Percentiles rank a stretch among this genome's conserved stretches.
These are phyloP conservation scores for Aspergillus sp. DNA, from an alignment of 2,329 filamentous ascomycete species.

Conservation along the genomic window DNA sequence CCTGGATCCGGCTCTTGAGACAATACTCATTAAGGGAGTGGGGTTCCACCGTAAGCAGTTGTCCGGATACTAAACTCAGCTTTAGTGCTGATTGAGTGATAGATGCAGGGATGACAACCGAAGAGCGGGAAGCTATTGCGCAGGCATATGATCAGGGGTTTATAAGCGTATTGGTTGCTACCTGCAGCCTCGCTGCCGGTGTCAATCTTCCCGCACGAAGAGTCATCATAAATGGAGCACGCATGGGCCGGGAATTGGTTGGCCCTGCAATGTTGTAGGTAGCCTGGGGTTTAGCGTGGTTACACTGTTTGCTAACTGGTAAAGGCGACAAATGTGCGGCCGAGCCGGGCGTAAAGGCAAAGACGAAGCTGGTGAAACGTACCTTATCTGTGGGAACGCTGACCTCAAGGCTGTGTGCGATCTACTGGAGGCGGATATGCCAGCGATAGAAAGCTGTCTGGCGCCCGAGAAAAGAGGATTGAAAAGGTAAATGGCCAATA, in stretches of 20 bases:
- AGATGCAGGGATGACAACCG: conserved; percentile 61
- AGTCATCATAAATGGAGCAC: conserved; percentile 72
- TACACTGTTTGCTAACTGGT: conserved; percentile 21
- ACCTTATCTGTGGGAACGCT: conserved; percentile 67
- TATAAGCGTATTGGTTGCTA: conserved; percentile 71
- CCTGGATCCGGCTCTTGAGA: conserved; percentile 64
- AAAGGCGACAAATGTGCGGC: conserved; percentile 72
- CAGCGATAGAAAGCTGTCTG: conserved; percentile 67
- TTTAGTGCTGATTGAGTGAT: conserved; percentile 27
- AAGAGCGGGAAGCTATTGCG: conserved; percentile 72
- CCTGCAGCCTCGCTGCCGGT: conserved; percentile 78
- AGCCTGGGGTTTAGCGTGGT: background rate
- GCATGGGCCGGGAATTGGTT: conserved; percentile 75
- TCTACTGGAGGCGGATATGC: conserved; percentile 70
- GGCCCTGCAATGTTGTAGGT: conserved; percentile 70
- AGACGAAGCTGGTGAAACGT: conserved; percentile 74
- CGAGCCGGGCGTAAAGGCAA: conserved; percentile 77
- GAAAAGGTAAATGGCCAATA: conserved; percentile 53
- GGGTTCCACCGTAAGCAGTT: conserved; percentile 68
- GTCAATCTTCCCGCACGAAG: conserved; percentile 72
- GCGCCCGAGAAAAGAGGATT: conserved; percentile 66
- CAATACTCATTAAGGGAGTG: conserved; percentile 65
- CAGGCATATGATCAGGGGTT: conserved; percentile 68
- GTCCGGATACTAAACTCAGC: background rate
- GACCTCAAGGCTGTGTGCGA: conserved; percentile 70